phyloP scores from a whole-genome alignment of 805 yeast species.

The Kurtzmaniella cleridarum region DNA sequence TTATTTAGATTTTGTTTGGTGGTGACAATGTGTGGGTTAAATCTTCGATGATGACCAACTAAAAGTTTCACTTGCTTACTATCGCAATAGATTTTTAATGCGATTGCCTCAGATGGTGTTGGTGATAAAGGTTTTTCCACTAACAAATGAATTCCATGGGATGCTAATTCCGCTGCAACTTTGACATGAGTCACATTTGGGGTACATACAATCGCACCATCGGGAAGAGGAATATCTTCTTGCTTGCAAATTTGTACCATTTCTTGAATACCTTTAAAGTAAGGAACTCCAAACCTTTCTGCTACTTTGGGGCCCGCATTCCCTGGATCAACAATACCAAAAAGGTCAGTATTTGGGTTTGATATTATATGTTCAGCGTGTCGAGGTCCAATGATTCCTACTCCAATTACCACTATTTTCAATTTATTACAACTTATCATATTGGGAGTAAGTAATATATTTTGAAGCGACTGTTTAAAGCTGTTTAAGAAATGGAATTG shows the following conservation, averaged over 20 bases:
- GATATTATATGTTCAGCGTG: conserved; percentile 30
- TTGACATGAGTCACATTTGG: conserved; percentile 38
- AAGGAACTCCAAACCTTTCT: conserved; percentile 15
- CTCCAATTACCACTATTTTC: conserved; percentile 26
- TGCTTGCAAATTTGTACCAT: conserved; percentile 21
- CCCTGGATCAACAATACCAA: conserved; percentile 32
- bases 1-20: conserved; percentile 27
- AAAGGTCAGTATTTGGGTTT: conserved; percentile 19
- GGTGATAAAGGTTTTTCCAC: conserved; percentile 38
- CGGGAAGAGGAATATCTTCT: conserved; percentile 21
- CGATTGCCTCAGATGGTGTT: conserved; percentile 27
- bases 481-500: too few relatives aligned
- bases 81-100: conserved; percentile 23
- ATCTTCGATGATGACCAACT: conserved; percentile 39
- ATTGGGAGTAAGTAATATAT: neutral
- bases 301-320: conserved; percentile 29
- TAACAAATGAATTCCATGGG: conserved; percentile 29
- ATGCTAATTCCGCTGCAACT: conserved; percentile 28
- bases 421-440: conserved; percentile 4
- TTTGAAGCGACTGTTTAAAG: too few relatives aligned
- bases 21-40: conserved; percentile 36
- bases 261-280: conserved; percentile 20
- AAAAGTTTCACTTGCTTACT: conserved; percentile 23
- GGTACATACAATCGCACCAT: conserved; percentile 37
- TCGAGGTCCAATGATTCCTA: conserved; percentile 38